phyloP scores from a whole-genome alignment of 441 rosid genomes.

The Adansonia madagascariensis region DNA sequence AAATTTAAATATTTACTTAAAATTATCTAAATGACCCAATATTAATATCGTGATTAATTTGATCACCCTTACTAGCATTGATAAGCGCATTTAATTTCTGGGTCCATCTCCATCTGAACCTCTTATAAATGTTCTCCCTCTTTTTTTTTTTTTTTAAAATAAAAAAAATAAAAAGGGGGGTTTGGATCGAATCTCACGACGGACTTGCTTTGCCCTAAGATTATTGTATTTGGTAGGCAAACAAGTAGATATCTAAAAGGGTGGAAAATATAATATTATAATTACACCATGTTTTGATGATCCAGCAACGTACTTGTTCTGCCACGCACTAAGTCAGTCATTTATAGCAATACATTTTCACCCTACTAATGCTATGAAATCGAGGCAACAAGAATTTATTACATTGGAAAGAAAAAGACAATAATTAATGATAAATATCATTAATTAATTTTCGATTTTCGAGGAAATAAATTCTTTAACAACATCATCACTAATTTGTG shows the following conservation, averaged over 20 bases:
- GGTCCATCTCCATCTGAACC: not conserved
- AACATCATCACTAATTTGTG: no score
- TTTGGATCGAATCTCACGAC: conserved; percentile 9
- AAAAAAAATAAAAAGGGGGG: no score
- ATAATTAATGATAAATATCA: no score
- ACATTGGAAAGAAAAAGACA: no score
- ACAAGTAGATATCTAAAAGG: not conserved
- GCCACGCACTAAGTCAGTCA: conserved; percentile 18
- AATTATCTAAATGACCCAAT: no score
- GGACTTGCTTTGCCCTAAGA: not conserved
- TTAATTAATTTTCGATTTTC: no score
- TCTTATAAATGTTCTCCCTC: not conserved
- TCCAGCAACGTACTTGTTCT: conserved; percentile 30
- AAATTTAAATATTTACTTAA: no score
- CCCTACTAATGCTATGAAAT: not conserved
- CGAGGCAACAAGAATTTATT: not conserved
- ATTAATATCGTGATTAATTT: not conserved
- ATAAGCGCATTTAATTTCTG: not conserved
- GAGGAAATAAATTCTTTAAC: no score
- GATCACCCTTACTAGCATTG: not conserved
- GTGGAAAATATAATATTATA: not conserved
- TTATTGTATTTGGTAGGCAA: not conserved
- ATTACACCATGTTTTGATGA: conserved; percentile 17
- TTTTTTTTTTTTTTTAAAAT: not conserved
- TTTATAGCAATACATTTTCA: not conserved